Percentiles rank a stretch among this genome's conserved stretches.
Evolutionary conservation across 257 asterid genomes (phyloP).

Genomic region (Solanum corneliomulleri): DNA sequence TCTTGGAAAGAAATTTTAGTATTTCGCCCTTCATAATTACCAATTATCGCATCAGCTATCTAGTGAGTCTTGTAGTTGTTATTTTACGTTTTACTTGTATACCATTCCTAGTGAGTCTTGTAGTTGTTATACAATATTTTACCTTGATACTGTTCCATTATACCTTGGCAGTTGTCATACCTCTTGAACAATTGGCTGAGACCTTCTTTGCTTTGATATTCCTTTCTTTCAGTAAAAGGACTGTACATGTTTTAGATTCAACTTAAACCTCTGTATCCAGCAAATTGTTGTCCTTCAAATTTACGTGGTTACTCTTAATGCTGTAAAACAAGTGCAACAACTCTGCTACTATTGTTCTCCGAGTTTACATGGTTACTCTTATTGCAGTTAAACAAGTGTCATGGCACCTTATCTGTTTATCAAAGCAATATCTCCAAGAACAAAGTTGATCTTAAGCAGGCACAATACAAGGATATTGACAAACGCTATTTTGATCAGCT

Average conservation of each 20-base stretch:
- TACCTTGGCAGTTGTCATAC: background rate
- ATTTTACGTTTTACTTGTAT: background rate
- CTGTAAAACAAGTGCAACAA: conserved; percentile 72
- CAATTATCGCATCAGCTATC: background rate
- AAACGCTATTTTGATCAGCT: conserved; percentile 93
- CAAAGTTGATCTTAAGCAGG: conserved; percentile 71
- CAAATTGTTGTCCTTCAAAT: background rate
- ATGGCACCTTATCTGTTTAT: conserved; percentile 75
- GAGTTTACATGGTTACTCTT: background rate
- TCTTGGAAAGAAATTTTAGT: background rate
- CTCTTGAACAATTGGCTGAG: background rate
- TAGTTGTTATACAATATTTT: background rate
- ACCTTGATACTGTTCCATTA: background rate
- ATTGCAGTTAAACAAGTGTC: conserved; percentile 66
- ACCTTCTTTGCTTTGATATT: background rate
- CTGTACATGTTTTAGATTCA: background rate
- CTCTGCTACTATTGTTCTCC: conserved; percentile 7
- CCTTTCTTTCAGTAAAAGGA: background rate
- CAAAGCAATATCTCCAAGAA: conserved; percentile 71
- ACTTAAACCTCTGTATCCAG: background rate
- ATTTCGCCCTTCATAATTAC: background rate
- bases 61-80: background rate
- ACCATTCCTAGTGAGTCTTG: background rate
- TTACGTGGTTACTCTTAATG: conserved; percentile 1
- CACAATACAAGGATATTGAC: conserved; percentile 94